Conservation (phyloP, 257 asterid species). For the Nicotiana knightiana region DNA sequence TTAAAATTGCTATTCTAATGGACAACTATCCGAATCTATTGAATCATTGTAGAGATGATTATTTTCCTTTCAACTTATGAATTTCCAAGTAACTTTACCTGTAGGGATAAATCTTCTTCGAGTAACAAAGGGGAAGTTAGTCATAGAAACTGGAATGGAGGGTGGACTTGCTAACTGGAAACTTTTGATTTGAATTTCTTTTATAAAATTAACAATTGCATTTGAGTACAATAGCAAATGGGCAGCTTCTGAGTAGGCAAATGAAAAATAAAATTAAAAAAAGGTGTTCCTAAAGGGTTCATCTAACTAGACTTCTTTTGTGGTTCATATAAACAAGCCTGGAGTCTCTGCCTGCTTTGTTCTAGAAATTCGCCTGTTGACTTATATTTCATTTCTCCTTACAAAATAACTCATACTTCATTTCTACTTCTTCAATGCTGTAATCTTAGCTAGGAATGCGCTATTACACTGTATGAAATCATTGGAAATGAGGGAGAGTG, state of each 20-base stretch:
- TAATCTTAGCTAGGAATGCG: neutral
- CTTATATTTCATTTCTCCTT: neutral
- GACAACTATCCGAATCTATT: neutral
- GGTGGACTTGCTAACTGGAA: neutral
- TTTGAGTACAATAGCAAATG: neutral
- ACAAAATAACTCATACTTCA: neutral
- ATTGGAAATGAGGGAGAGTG: too few species aligned
- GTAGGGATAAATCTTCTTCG: neutral
- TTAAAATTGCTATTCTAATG: neutral
- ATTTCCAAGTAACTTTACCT: neutral
- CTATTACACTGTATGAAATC: neutral
- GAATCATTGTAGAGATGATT: neutral
- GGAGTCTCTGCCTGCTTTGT: neutral
- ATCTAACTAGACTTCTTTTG: neutral
- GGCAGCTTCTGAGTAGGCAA: neutral
- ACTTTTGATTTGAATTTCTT: neutral
- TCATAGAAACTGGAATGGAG: neutral
- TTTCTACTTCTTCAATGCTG: neutral
- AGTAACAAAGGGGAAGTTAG: neutral
- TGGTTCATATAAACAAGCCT: neutral
- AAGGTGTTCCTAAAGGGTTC: neutral
- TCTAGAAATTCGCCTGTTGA: neutral
- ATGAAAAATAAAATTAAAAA: neutral
- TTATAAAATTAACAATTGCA: neutral
- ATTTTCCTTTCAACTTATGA: neutral